Base-by-base conservation (phyloP, 2,329 filamentous ascomycete species). In the Fusarium fracticaudum region DNA sequence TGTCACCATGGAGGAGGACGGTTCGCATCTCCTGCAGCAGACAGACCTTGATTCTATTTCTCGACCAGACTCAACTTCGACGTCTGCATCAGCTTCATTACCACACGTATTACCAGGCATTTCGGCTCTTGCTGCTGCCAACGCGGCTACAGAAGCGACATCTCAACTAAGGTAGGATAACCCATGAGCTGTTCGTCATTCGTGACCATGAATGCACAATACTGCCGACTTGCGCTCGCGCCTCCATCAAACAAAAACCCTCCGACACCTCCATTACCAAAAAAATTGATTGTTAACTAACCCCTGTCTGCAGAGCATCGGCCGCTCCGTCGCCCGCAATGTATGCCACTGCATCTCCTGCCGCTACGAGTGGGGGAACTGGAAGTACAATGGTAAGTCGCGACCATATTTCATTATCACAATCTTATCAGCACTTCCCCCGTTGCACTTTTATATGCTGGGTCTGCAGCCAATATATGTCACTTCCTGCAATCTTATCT, bases 61-160 rank as follows among this genome's bases (percentile, higher is more conserved):
- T 37, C 83, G 85, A 73, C 86, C 86, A 29, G 85, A 83, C 74
- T 87, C 87, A 38, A 85, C 85, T 6, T 87, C 87, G 8, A 85
- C 86, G 3, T 82, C 84, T 26, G 83, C 82, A 24, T 85, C 85
- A 22, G 78, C 84, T 37, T 78, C 79, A 33, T 51, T 83, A 64
- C 82, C 83, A 22, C 86, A 88, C 22, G 67, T 47, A 47, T 79
- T 88, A 44, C 83, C 87, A 14, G 84, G 83, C 40, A 85, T 88
- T 38, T 82, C 85, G 18, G 81, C 85, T 8, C 80, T 88, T 51
- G 85, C 85, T 43, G 80, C 84, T 33, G 84, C 80, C 48, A 83
- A 81, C 70, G 81, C 82, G 35, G 79, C 82, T 24, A 80, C 81
- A 35, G 78, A 81, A 17, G 83, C 79, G 74, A 83, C 86, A 60